Evolutionary conservation across 768 basidiomycete genomes (phyloP).

Genomic region (Russula ochroleuca): DNA sequence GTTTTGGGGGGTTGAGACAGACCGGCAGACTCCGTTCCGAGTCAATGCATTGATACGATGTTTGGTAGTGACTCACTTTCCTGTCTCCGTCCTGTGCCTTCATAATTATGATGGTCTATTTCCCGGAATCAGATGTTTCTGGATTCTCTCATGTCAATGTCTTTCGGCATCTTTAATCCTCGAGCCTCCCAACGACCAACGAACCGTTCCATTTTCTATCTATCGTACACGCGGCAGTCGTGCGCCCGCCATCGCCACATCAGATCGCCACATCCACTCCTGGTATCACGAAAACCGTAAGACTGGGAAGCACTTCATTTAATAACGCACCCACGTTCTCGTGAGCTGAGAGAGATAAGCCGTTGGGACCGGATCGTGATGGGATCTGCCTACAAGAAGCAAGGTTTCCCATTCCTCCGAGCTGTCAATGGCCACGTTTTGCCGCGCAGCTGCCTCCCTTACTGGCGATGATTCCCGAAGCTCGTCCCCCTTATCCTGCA

Average conservation of each 20-base stretch:
- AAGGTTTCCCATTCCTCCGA: not conserved
- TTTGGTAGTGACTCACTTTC: not conserved
- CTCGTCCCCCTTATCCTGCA: constrained; percentile 3
- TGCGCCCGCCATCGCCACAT: constrained; percentile 16
- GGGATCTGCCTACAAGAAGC: constrained; percentile 1
- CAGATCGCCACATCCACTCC: constrained; percentile 9
- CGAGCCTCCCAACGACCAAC: not conserved
- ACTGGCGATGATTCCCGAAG: not conserved
- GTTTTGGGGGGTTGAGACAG: constrained; percentile 5
- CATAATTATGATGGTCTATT: not conserved
- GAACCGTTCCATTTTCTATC: constrained; percentile 24
- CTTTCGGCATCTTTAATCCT: constrained; percentile 5
- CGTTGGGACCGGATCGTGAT: constrained; percentile 18
- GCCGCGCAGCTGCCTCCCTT: not conserved
- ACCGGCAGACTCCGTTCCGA: constrained; percentile 17
- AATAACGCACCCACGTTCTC: not conserved
- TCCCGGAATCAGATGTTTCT: constrained; percentile 18
- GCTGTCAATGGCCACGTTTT: constrained; percentile 7
- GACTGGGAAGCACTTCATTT: too few species aligned
- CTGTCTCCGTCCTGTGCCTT: constrained; percentile 4
- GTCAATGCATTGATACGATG: not conserved
- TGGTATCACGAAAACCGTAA: not conserved
- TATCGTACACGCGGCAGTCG: constrained; percentile 23
- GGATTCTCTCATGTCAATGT: constrained; percentile 6
- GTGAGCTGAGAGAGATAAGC: constrained; percentile 1